Base-by-base conservation (phyloP, 75 land plant genomes). In the Selaginella tamariscina region DNA sequence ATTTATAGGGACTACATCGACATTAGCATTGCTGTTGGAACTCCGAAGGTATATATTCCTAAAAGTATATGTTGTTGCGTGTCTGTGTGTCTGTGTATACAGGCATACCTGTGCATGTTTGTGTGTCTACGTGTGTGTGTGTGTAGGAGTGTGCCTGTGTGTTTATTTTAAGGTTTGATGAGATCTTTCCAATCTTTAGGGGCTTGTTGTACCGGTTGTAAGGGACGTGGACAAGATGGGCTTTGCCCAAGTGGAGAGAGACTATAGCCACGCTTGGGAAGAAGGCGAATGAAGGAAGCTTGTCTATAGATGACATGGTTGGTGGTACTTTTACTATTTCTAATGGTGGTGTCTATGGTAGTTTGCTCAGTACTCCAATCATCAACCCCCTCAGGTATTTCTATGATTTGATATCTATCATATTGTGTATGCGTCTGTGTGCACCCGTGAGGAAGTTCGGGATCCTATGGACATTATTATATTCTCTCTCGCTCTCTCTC, bases 321-420 rank as follows among this genome's bases (percentile, higher is more conserved):
- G 98, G 98, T 65, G 98, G 98, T 15, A 77, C 96, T 31, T 94
- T 94, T 60, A 94, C 98, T 54, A 90, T 94, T 54, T 94, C 98
- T 0, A 94, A 94, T 77, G 96, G 98, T 74, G 98, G 98, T 54
- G 98, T 94, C 15, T 94, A 94, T 77, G 98, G 98, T 69, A 94
- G 98, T 66, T 86, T 94, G 24, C 59, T 94, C 74, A 89, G 96
- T 68, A 94, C 96, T 5, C 98, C 98, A 24, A 94, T 94, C 29
- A 90, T 94, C 78, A 94, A 94, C 98, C 98, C 29, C 98, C 98
- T 22, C 98, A 94, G 85, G 96, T 90, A n/a, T n/a, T n/a, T n/a
- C n/a, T n/a, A n/a, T n/a, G n/a, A n/a, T n/a, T n/a, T n/a, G n/a
- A n/a, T n/a, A n/a, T n/a, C n/a, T n/a, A n/a, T n/a, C n/a, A n/a